Evolutionary conservation across 2,329 filamentous ascomycete species (phyloP).

Genomic region (Apiospora koreana): DNA sequence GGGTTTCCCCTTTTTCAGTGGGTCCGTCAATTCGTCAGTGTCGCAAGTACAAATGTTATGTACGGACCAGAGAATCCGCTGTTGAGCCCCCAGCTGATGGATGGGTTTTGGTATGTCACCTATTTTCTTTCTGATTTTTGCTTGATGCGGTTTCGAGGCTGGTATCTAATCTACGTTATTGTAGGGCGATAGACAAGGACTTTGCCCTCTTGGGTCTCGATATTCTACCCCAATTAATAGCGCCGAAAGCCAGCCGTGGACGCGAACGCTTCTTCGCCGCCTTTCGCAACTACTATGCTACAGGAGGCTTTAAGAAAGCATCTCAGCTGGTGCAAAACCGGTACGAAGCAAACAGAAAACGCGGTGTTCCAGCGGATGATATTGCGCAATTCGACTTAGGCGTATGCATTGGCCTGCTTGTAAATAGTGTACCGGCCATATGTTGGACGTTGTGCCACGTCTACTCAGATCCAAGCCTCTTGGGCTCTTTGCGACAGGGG

Average conservation of each 20-base stretch:
- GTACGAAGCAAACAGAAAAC: neutral
- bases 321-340: neutral
- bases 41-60: neutral
- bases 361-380: neutral
- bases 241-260: neutral
- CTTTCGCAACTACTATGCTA: neutral
- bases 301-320: neutral
- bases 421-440: constrained; percentile 10
- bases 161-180: neutral
- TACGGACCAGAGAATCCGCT: neutral
- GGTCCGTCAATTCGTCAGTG: neutral
- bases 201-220: neutral
- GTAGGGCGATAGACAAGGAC: neutral
- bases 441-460: constrained; percentile 6
- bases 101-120: neutral
- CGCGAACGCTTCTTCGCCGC: neutral
- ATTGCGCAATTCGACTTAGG: constrained; percentile 12
- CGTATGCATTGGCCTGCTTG: constrained; percentile 7
- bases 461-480: neutral
- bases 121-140: no score
- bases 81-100: neutral
- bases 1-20: neutral
- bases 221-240: neutral
- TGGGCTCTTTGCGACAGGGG: neutral
- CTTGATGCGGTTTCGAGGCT: no score